Evolutionary conservation across 257 asterid genomes (phyloP), one percentile per base, ranked within the genome.

Genomic region (Perilla frutescens): DNA sequence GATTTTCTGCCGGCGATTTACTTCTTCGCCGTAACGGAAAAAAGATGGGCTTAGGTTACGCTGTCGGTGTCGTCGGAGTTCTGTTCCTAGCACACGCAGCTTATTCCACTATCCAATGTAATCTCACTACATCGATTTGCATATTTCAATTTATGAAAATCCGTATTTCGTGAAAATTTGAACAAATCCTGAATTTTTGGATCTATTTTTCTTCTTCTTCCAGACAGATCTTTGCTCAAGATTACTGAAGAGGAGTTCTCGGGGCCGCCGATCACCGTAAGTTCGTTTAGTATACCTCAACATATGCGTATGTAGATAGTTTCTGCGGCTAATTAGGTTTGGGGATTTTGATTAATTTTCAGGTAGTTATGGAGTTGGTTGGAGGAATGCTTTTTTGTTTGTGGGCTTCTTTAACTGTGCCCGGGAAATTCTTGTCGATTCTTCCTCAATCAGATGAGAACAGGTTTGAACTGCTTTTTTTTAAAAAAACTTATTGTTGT

Each of bases 401-500:
- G 89, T 88, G 92, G 88, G 99, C 99, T 55, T 97, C 96, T 65
- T 80, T 94, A 66, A 83, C 87, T 63, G 93, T 84, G 68, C 99
- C 99, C 1, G 97, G 99, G 26, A 88, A 90, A 62, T 91, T 94
- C 82, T 73, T 87, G 67, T 91, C 99, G 8, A 88, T 94, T 60
- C 94, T 85, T 71, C 96, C 96, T 13, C 90, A 94, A 51, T 91
- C 97, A 7, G 97, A 94, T 77, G 97, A 93, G 83, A 93, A 93
- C 86, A 88, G 97, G 98, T 91, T 59, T 62, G 59, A 8, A 7
- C 13, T 47, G 29, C 3, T 40, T 39, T 20, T 13, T 37, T 36
- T 14, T 20, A 20, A 20, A 20, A 20, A 20, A 20, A 20, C 20
- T 36, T 32, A 31, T 58, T 8, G 4, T 10, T 31, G 3, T 1